A percentile compares a stretch with the other conserved stretches of the same genome.
Evolutionary conservation across 2,329 filamentous ascomycete species (phyloP).

Genomic region (Xylariaceae sp.): DNA sequence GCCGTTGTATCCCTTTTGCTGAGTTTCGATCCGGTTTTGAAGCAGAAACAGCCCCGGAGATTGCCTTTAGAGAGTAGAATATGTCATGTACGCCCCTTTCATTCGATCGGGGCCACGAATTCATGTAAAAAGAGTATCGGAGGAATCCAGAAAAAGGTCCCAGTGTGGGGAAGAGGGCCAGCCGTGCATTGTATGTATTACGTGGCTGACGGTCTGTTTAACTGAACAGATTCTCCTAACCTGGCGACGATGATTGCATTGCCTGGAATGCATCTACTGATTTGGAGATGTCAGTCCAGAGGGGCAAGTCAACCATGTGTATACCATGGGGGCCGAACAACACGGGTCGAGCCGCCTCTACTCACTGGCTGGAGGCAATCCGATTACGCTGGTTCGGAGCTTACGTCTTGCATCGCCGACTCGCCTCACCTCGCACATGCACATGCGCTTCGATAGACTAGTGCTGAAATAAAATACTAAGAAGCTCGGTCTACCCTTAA

Average conservation of each 20-base stretch:
- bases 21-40: slow-evolving; percentile 34
- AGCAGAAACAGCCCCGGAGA: slow-evolving; percentile 31
- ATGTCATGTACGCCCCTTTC: slow-evolving; percentile 34
- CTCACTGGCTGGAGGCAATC: background rate
- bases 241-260: slow-evolving; percentile 13
- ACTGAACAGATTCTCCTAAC: slow-evolving; percentile 28
- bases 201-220: slow-evolving; percentile 26
- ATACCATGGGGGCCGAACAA: slow-evolving; percentile 1
- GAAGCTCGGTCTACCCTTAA: slow-evolving; percentile 19
- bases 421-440: slow-evolving; percentile 12
- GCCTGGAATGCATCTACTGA: slow-evolving; percentile 11
- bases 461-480: slow-evolving; percentile 26
- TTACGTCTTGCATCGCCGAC: slow-evolving; percentile 10
- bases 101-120: slow-evolving; percentile 30
- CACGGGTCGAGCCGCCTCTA: slow-evolving; percentile 1
- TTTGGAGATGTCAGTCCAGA: slow-evolving; percentile 6
- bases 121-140: slow-evolving; percentile 33
- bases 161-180: slow-evolving; percentile 17
- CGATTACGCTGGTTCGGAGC: slow-evolving; percentile 4
- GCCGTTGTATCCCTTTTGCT: slow-evolving; percentile 28
- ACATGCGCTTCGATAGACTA: slow-evolving; percentile 21
- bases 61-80: slow-evolving; percentile 34
- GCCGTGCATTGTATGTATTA: slow-evolving; percentile 11
- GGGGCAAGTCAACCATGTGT: slow-evolving; percentile 3
- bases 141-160: slow-evolving; percentile 22